phyloP scores from a whole-genome alignment of 345 rosid genomes.

The Arabis hirsuta region DNA sequence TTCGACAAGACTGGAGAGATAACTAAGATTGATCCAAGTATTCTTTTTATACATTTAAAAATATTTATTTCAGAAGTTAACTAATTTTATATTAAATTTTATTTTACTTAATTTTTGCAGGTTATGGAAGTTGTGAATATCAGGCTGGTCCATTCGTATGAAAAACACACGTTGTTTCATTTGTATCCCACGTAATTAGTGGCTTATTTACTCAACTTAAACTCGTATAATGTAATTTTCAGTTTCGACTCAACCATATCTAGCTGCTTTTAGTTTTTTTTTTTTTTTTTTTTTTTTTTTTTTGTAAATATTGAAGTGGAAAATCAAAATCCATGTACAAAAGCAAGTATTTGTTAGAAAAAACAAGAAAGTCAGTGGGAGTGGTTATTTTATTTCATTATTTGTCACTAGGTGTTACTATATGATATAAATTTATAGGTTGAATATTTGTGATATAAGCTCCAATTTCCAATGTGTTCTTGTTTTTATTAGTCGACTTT shows the following conservation, averaged over 20 bases:
- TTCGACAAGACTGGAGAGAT: constrained; percentile 61
- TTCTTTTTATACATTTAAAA: background rate
- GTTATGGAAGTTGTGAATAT: constrained; percentile 40
- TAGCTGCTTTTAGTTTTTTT: background rate
- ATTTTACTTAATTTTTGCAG: constrained; percentile 22
- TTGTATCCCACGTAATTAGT: background rate
- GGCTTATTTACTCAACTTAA: background rate
- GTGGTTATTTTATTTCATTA: too few species aligned
- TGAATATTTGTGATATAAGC: too few species aligned
- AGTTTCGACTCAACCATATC: background rate
- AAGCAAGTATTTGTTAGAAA: too few species aligned
- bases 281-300: background rate
- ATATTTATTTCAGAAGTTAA: background rate
- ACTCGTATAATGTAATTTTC: background rate
- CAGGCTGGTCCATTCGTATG: constrained; percentile 1
- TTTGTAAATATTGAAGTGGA: background rate
- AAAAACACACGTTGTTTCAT: background rate
- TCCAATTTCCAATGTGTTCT: too few species aligned
- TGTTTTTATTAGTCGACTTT: too few species aligned
- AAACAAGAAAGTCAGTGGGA: too few species aligned
- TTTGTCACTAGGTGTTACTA: too few species aligned
- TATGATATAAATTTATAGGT: too few species aligned
- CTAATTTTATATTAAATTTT: background rate
- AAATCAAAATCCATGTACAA: background rate
- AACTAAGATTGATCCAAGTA: constrained; percentile 60